Percentiles rank a stretch among this genome's conserved stretches.
phyloP scores from a whole-genome alignment of 2,329 filamentous ascomycete species.

The Biscogniauxia sp. region DNA sequence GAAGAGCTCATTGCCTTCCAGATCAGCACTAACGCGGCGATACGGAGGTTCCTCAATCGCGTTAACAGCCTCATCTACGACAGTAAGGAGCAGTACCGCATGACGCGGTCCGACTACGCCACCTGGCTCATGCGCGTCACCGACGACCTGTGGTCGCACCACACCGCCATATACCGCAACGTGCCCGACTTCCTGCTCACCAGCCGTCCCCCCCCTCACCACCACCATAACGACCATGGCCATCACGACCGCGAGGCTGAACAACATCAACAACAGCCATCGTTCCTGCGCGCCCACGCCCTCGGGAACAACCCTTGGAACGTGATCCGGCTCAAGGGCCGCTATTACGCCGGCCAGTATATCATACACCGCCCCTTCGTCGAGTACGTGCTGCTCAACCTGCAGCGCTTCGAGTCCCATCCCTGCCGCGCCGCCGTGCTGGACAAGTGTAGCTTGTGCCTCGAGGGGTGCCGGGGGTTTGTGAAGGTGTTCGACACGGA shows the following conservation, averaged over 20 bases:
- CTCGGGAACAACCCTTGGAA: too few relatives aligned
- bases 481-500: too few relatives aligned
- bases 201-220: too few relatives aligned
- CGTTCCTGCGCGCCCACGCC: too few relatives aligned
- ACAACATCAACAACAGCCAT: too few relatives aligned
- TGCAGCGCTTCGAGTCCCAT: not conserved
- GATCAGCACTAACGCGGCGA: not conserved
- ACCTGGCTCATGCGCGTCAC: not conserved
- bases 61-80: not conserved
- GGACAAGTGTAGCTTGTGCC: constrained; percentile 1
- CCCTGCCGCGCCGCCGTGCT: not conserved
- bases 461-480: too few relatives aligned
- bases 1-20: not conserved
- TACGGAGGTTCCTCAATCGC: not conserved
- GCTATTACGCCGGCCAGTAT: not conserved
- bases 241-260: not conserved
- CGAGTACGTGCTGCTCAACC: not conserved
- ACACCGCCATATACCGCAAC: not conserved
- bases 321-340: not conserved
- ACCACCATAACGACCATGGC: too few relatives aligned
- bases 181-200: not conserved
- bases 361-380: not conserved
- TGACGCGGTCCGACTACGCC: not conserved
- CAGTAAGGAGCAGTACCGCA: not conserved
- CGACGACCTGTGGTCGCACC: not conserved